phyloP scores from a whole-genome alignment of 129 eudicot species.

The Artemisia annua region DNA sequence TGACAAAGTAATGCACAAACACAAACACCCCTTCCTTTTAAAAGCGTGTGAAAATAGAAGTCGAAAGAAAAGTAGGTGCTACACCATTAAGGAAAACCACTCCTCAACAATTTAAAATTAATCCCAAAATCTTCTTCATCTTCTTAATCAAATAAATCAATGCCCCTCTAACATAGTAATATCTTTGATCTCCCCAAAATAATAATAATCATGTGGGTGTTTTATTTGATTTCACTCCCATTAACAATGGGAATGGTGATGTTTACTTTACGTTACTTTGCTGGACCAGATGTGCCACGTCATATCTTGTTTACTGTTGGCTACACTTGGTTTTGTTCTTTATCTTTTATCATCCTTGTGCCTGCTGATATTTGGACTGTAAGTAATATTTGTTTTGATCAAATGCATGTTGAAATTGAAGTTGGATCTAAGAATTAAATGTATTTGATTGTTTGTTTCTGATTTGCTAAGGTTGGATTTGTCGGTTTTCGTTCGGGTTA shows the following conservation, averaged over 20 bases:
- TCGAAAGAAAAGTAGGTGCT: too few relatives aligned
- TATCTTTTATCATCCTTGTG: conserved; percentile 88
- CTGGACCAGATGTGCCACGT: conserved; percentile 88
- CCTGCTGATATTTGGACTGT: conserved; percentile 99
- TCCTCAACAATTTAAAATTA: too few relatives aligned
- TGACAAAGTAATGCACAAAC: too few relatives aligned
- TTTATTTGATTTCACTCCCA: conserved; percentile 85
- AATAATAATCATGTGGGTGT: conserved; percentile 72
- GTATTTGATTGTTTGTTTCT: not conserved
- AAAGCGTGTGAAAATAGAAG: too few relatives aligned
- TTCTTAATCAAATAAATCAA: too few relatives aligned
- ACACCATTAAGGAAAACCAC: too few relatives aligned
- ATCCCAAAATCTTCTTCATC: too few relatives aligned
- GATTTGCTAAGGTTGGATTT: not conserved
- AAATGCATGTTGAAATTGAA: not conserved
- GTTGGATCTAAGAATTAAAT: conserved; percentile 11
- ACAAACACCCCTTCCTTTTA: too few relatives aligned
- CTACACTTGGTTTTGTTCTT: conserved; percentile 92
- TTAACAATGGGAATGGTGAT: conserved; percentile 85
- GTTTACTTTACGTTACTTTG: conserved; percentile 68
- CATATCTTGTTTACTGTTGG: conserved; percentile 87
- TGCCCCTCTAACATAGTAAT: too few relatives aligned
- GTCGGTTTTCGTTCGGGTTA: too few relatives aligned
- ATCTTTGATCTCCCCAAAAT: too few relatives aligned
- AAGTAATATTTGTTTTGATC: not conserved